Base-by-base conservation (phyloP, 805 yeast species). In the Kuraishia borneana region DNA sequence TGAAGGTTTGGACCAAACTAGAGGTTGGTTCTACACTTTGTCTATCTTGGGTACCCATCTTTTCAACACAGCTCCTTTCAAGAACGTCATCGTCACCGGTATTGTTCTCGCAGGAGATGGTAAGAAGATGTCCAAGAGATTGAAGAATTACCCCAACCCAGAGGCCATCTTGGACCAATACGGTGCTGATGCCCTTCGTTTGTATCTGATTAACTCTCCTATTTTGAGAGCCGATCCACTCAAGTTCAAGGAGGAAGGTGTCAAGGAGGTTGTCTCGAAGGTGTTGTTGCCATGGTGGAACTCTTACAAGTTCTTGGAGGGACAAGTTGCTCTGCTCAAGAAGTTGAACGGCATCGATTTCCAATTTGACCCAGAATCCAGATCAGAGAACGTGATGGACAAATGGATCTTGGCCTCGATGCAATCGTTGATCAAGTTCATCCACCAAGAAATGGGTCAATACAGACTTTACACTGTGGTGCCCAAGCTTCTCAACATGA, bases 1-100 rank as follows among this genome's bases (percentile, higher is more conserved):
- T 39, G 99, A 92, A 70, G 99, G 99, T 64, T 73, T 92, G 49
- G 99, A 92, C 64, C 99, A 92, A 68, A 92, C 99, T 39, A 84
- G 99, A 75, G 99, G 99, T 56, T 92, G 99, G 99, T 92, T 92
- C 65, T 92, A 92, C 62, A 92, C 98, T 35, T 70, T 92, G 58
- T 80, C 94, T 31, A 96, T 92, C 18, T 70, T 92, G 51, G 98
- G 97, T 58, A 84, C 95, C 38, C 96, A 89, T 50, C 65, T 92
- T 49, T 92, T 92, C 65, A 79, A 82, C 51, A 73, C 78, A 39
- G 94, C 94, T 42, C 97, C 99, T 33, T 92, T 82, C 70, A 67
- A 89, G 61, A 92, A 92, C 58, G 95, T 88, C 43, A 84, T 92
- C 57, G 98, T 92, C 34, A 69, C 87, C 29, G 99, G 99, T 69